These are phyloP conservation scores for Ogataea nitratoaversa DNA, from an alignment of 805 yeast species.

Conservation along the genomic window DNA sequence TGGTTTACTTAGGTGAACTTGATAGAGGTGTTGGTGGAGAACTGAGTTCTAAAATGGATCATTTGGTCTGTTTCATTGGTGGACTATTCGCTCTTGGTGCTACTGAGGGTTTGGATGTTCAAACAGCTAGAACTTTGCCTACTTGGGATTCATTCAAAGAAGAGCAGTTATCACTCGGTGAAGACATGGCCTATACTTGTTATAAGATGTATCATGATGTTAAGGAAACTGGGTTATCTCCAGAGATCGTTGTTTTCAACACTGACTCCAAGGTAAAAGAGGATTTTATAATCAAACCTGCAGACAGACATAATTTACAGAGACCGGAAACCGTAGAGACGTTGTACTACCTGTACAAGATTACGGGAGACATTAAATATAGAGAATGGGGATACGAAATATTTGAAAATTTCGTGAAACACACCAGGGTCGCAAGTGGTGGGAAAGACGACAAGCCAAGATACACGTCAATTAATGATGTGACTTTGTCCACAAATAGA, in stretches of 20 bases:
- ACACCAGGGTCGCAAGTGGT: constrained; percentile 47
- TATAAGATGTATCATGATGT: constrained; percentile 76
- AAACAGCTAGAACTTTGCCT: constrained; percentile 48
- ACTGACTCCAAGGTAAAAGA: constrained; percentile 36
- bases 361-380: constrained; percentile 76
- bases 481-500: constrained; percentile 51
- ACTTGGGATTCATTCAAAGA: constrained; percentile 58
- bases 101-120: constrained; percentile 62
- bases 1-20: constrained; percentile 74
- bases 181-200: constrained; percentile 75
- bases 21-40: constrained; percentile 61
- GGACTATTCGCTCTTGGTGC: constrained; percentile 88
- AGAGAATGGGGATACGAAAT: constrained; percentile 90
- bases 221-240: constrained; percentile 72
- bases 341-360: constrained; percentile 69
- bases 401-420: constrained; percentile 61
- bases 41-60: constrained; percentile 79
- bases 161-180: constrained; percentile 63
- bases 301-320: constrained; percentile 81
- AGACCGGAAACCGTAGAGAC: constrained; percentile 94
- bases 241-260: constrained; percentile 87
- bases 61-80: constrained; percentile 86
- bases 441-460: constrained; percentile 41
- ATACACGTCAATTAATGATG: constrained; percentile 66
- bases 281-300: constrained; percentile 67